Conservation (phyloP, 2,329 filamentous ascomycete genomes). For the Beauveria sp. region DNA sequence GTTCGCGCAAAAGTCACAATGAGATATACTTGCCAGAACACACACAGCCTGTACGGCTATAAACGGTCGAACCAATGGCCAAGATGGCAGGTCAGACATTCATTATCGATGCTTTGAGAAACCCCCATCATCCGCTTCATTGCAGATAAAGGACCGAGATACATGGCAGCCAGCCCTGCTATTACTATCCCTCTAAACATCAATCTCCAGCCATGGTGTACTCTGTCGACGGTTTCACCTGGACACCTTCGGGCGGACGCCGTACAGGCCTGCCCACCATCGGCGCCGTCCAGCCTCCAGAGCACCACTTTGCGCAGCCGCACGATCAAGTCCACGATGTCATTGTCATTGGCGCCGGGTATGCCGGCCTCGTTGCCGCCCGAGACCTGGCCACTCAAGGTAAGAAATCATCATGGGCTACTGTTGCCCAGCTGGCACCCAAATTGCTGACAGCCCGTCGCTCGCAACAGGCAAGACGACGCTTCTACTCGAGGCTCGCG, state of each 20-base stretch:
- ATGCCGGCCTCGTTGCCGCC: conserved; percentile 24
- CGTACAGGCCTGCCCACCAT: neutral
- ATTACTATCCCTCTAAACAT: too few relatives aligned
- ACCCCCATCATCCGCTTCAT: too few relatives aligned
- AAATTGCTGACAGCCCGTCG: conserved; percentile 1
- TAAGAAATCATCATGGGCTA: conserved; percentile 1
- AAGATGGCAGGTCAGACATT: neutral
- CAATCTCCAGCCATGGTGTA: neutral
- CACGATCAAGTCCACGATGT: conserved; percentile 8
- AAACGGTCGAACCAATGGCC: neutral
- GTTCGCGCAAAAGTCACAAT: neutral
- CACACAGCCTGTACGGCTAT: neutral
- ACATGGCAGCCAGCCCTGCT: too few relatives aligned
- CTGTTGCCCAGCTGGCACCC: too few relatives aligned
- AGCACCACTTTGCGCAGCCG: neutral
- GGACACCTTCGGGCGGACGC: neutral
- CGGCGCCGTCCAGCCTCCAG: neutral
- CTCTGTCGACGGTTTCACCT: neutral
- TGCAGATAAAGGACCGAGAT: too few relatives aligned
- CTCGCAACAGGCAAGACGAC: conserved; percentile 15
- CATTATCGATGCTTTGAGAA: too few relatives aligned
- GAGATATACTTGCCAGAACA: neutral
- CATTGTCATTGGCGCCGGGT: conserved; percentile 21
- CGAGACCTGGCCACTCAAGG: conserved; percentile 21
- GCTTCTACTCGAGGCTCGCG: conserved; percentile 32